phyloP scores from a whole-genome alignment of 2,329 filamentous ascomycete species.

The Bipolaris sorokiniana region DNA sequence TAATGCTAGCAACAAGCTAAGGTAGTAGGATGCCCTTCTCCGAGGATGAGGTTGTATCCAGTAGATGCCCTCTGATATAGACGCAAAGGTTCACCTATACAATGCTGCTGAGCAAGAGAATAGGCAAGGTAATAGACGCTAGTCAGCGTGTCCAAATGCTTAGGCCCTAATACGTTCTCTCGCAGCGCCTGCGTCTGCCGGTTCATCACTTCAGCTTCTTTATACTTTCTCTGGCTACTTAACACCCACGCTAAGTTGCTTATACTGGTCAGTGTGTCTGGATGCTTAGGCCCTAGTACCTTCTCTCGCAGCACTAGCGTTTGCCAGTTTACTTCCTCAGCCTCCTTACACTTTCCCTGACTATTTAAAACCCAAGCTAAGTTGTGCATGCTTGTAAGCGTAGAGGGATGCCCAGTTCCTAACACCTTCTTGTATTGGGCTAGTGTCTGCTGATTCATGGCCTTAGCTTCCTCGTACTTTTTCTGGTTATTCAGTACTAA shows the following conservation, averaged over 20 bases:
- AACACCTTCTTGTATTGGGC: conserved; percentile 3
- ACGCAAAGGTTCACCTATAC: not conserved
- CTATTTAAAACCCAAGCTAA: not conserved
- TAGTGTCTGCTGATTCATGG: not conserved
- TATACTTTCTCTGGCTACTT: conserved; percentile 15
- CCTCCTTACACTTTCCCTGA: not conserved
- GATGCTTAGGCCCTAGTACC: not conserved
- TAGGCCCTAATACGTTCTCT: conserved; percentile 11
- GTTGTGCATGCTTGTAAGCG: not conserved
- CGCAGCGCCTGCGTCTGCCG: conserved; percentile 2
- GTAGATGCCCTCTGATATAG: conserved; percentile 10
- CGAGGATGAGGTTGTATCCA: conserved; percentile 4
- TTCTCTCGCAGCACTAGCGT: not conserved
- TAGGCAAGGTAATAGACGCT: conserved; percentile 16
- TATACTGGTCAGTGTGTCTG: not conserved
- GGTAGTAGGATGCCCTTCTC: not conserved
- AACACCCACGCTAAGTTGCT: not conserved
- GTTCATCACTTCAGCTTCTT: conserved; percentile 12
- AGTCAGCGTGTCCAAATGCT: conserved; percentile 4
- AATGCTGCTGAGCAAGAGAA: conserved; percentile 4
- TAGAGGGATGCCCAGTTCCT: conserved; percentile 2
- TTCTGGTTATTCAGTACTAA: not conserved
- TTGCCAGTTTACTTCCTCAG: not conserved
- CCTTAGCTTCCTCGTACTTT: not conserved
- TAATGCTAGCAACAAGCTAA: conserved; percentile 5